Percentiles rank a stretch among this genome's conserved stretches.
Evolutionary conservation across 192 early-diverging fungal genomes (phyloP).

Genomic region (Coemansia sp.): DNA sequence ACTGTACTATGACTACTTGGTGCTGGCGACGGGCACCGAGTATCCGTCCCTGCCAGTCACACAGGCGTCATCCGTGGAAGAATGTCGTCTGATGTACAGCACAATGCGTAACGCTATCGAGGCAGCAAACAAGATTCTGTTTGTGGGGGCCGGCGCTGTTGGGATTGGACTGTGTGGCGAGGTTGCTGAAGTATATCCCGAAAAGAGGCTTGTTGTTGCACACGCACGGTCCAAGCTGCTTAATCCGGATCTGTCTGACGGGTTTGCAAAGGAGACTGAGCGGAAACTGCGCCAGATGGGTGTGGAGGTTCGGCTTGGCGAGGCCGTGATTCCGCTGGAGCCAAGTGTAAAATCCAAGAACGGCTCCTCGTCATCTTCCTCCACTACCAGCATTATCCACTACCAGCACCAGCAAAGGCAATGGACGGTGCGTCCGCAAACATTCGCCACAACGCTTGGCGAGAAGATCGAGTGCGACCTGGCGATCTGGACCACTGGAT

Average conservation of each 20-base stretch:
- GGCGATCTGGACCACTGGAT: conserved; percentile 56
- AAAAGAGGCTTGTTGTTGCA: conserved; percentile 55
- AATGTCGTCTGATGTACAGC: conserved; percentile 36
- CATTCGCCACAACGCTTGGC: conserved; percentile 34
- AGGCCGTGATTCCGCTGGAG: conserved; percentile 18
- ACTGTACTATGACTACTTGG: conserved; percentile 66
- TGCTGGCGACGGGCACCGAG: conserved; percentile 66
- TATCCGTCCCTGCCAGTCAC: conserved; percentile 59
- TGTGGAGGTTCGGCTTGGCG: conserved; percentile 27
- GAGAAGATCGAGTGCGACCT: conserved; percentile 59
- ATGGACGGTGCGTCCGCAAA: conserved; percentile 28
- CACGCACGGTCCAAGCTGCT: conserved; percentile 40
- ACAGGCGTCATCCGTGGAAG: conserved; percentile 33
- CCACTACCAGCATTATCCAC: conserved; percentile 1
- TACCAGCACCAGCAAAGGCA: conserved; percentile 9
- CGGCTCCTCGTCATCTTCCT: conserved; percentile 3
- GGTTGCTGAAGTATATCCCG: conserved; percentile 54
- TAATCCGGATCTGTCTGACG: conserved; percentile 24
- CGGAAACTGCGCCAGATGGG: conserved; percentile 30
- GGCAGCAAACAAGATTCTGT: conserved; percentile 53
- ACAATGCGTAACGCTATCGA: conserved; percentile 52
- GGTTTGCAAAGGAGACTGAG: conserved; percentile 31
- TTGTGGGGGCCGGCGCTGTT: conserved; percentile 71
- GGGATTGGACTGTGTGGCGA: conserved; percentile 61
- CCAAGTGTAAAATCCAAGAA: conserved; percentile 7